Evolutionary conservation across 306 rosid species (phyloP), one percentile per base, ranked within the genome.

Genomic region (Quercus cerris): DNA sequence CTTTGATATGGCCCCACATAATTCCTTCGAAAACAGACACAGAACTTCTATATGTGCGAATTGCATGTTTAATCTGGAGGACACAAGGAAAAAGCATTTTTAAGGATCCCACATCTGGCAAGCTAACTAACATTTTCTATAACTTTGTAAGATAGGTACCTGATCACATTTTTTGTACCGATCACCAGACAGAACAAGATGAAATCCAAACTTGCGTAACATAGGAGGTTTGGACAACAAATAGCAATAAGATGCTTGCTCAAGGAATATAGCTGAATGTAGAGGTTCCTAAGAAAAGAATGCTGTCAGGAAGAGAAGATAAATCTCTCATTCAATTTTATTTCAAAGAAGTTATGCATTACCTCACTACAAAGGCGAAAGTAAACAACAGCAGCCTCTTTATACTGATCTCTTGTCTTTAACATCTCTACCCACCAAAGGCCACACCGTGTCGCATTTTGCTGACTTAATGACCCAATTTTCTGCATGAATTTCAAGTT

Each of bases 181-280:
- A 85, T 95, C 99, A 49, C 99, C 99, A 77, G 99, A 89, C 83
- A 95, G 97, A 88, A 95, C 99, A 80, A 95, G 97, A 91, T 95
- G 98, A 89, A 95, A 95, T 81, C 99, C 99, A 81, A 89, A 91
- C 85, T 95, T 95, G 83, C 94, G 97, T 68, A 89, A 82, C 98
- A 95, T 87, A 78, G 98, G 94, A 81, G 99, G 99, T 80, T 86
- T 90, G 78, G 98, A 89, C 86, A 90, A 56, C 86, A 91, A 84
- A 88, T 91, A 95, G 84, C 99, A 95, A 84, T 91, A 91, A 9
- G 99, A 91, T 56, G 99, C 99, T 91, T 95, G 99, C 90, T 95
- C 99, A 74, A 93, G 98, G 96, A 95, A 93, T 73, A 95, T 98
- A 66, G 98, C 99, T 52, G 99, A 91, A 81, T 86, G 96, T 78